phyloP scores from a whole-genome alignment of 306 rosid genomes.

The Vachellia collinsii region DNA sequence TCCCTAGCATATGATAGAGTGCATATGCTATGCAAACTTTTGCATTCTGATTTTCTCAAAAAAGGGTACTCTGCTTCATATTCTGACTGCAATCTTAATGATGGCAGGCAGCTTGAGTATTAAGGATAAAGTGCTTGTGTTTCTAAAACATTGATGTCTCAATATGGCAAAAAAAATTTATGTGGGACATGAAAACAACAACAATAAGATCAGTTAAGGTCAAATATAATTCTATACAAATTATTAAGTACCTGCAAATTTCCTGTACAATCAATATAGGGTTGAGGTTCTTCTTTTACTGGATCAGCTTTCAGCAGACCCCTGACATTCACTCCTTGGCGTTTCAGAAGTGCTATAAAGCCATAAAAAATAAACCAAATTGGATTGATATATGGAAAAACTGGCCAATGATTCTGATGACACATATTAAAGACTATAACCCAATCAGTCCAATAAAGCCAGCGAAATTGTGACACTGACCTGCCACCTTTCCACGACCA shows the following conservation, averaged over 20 bases:
- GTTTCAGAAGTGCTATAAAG: conserved; percentile 77
- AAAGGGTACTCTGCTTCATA: conserved; percentile 13
- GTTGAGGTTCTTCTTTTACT: conserved; percentile 89
- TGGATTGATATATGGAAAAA: conserved; percentile 8
- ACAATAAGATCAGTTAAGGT: conserved; percentile 21
- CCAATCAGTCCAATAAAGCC: conserved; percentile 16
- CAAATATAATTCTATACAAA: conserved; percentile 11
- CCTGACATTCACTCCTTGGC: conserved; percentile 91
- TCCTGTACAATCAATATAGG: conserved; percentile 94
- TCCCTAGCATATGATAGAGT: conserved; percentile 10
- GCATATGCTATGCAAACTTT: conserved; percentile 11
- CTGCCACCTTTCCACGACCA: conserved; percentile 98
- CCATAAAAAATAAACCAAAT: conserved; percentile 32
- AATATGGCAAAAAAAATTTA: conserved; percentile 1
- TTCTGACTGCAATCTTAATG: conserved; percentile 8
- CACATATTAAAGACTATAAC: conserved; percentile 10
- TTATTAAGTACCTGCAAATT: conserved; percentile 69
- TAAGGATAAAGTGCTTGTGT: conserved; percentile 4
- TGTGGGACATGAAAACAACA: neutral
- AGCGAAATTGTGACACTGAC: conserved; percentile 50
- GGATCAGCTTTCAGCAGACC: conserved; percentile 89
- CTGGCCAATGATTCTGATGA: conserved; percentile 9
- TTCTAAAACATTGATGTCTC: neutral
- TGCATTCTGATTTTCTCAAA: neutral
- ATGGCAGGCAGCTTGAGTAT: conserved; percentile 8